A percentile compares a stretch with the other conserved stretches of the same genome.
Evolutionary conservation across 2,329 filamentous ascomycete genomes (phyloP).

Genomic region (Hymenoscyphus occultus): DNA sequence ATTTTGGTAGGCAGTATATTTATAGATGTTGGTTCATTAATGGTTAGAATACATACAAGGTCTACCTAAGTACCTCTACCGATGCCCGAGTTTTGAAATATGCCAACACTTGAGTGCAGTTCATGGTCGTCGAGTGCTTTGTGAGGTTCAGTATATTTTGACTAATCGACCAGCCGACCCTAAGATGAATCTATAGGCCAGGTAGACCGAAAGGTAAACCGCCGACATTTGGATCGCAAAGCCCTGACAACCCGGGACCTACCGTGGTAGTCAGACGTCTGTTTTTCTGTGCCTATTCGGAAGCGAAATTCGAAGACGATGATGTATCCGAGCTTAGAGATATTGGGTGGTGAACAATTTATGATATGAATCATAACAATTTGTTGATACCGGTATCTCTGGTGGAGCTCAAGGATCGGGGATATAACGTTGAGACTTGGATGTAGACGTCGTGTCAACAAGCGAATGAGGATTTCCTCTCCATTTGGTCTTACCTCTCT

Average conservation of each 20-base stretch:
- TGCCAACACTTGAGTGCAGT: no score
- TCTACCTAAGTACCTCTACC: background rate
- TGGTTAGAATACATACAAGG: background rate
- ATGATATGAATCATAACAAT: background rate
- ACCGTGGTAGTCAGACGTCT: background rate
- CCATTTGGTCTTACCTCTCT: no score
- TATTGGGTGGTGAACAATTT: background rate
- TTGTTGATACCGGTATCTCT: background rate
- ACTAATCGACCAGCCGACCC: background rate
- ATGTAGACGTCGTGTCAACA: background rate
- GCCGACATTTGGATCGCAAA: background rate
- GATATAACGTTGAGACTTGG: background rate
- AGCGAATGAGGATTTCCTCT: background rate
- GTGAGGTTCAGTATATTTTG: background rate
- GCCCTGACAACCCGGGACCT: background rate
- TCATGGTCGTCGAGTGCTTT: no score
- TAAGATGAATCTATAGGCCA: background rate
- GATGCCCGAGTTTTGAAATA: background rate
- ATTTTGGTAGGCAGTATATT: slow-evolving; percentile 8
- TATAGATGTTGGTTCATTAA: slow-evolving; percentile 2
- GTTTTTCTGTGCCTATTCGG: background rate
- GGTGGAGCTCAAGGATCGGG: background rate
- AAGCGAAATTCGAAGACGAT: background rate
- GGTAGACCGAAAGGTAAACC: background rate
- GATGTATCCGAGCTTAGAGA: background rate